These are phyloP conservation scores for Boletus sp. DNA, from an alignment of 768 basidiomycete species.

Conservation along the genomic window DNA sequence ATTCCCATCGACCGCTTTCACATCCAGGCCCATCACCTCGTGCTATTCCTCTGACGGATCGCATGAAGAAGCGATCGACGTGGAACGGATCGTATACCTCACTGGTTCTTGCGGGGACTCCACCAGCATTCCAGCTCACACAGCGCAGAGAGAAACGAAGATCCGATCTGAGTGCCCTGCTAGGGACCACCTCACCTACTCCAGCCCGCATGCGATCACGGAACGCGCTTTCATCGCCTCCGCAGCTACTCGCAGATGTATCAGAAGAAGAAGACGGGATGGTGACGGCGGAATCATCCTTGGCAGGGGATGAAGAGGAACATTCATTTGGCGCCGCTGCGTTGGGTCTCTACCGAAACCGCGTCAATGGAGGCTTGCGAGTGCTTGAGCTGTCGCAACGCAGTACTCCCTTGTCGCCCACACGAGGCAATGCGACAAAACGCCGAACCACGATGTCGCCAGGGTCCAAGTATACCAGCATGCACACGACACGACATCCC, in stretches of 20 bases:
- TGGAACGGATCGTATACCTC: constrained; percentile 72
- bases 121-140: constrained; percentile 39
- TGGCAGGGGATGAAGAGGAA: constrained; percentile 23
- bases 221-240: constrained; percentile 43
- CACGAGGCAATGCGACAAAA: constrained; percentile 12
- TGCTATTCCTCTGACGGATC: constrained; percentile 18
- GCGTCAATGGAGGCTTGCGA: constrained; percentile 49
- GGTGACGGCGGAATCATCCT: constrained; percentile 20
- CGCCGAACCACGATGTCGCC: constrained; percentile 36
- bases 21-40: constrained; percentile 33
- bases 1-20: constrained; percentile 46
- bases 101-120: constrained; percentile 41
- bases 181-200: constrained; percentile 32
- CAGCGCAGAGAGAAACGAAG: constrained; percentile 52
- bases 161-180: constrained; percentile 51
- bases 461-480: constrained; percentile 61
- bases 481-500: constrained; percentile 61
- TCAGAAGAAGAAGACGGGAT: constrained; percentile 37
- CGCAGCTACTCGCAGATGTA: constrained; percentile 34
- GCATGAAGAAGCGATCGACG: constrained; percentile 57
- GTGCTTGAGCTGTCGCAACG: constrained; percentile 40
- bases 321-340: constrained; percentile 61
- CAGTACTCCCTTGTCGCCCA: constrained; percentile 12
- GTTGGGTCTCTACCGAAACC: constrained; percentile 56
- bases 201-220: constrained; percentile 29